Evolutionary conservation across 148 eudicot species (phyloP).

Genomic region (Hydrangea macrophylla): DNA sequence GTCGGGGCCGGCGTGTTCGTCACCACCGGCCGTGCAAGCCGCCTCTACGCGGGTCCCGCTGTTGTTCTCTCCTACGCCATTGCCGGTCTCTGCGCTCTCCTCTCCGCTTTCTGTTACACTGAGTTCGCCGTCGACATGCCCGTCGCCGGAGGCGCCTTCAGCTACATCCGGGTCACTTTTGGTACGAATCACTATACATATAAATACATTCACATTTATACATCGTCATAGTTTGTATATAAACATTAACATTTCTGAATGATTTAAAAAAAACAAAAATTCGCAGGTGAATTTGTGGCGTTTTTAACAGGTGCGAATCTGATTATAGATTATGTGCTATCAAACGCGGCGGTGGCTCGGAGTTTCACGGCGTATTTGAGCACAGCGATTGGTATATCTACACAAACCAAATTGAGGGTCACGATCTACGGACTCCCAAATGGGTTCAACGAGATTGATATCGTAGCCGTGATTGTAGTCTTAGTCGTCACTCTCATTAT

Average conservation of each 20-base stretch:
- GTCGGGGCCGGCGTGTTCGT: constrained; percentile 94
- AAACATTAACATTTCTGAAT: neutral
- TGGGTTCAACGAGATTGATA: constrained; percentile 83
- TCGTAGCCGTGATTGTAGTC: constrained; percentile 70
- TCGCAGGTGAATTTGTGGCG: constrained; percentile 77
- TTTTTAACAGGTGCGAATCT: constrained; percentile 33
- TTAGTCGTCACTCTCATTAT: constrained; percentile 71
- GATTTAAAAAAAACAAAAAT: neutral
- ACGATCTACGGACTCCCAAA: constrained; percentile 53
- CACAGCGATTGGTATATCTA: constrained; percentile 64
- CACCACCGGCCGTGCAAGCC: constrained; percentile 70
- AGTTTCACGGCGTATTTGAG: constrained; percentile 75
- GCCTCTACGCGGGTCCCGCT: constrained; percentile 58
- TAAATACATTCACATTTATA: neutral
- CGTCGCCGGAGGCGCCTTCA: constrained; percentile 95
- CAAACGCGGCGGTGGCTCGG: constrained; percentile 84
- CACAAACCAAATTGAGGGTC: constrained; percentile 52
- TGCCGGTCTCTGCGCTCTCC: constrained; percentile 85
- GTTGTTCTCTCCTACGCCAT: constrained; percentile 84
- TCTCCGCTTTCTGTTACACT: constrained; percentile 90
- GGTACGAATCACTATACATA: constrained; percentile 42
- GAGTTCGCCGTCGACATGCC: constrained; percentile 95
- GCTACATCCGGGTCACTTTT: constrained; percentile 82
- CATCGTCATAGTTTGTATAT: too few relatives aligned
- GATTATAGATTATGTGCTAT: constrained; percentile 72